Evolutionary conservation across 1,139 yeast genomes (phyloP), one percentile per base, ranked within the genome.

Genomic region (Meyerozyma guilliermondii): DNA sequence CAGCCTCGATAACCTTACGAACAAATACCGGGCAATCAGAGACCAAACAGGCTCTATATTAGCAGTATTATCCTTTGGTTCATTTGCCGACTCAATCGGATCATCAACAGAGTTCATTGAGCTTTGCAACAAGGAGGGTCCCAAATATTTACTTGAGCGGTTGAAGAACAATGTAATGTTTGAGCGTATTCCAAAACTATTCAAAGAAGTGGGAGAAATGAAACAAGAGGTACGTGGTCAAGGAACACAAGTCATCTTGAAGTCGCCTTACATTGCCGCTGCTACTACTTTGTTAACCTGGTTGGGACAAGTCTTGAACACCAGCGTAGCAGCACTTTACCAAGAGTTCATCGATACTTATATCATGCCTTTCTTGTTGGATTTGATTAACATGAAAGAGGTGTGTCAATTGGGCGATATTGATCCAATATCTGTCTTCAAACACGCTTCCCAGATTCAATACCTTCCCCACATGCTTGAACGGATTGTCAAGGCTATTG

Each of bases 21-120:
- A 86, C 56, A 83, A 84, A n/a, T 85, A 87, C 54, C 86, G 83
- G 46, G 80, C 80, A 11, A 89, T 89, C 3, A 74, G 97, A 30
- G 80, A 77, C 23, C 84, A 83, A 43, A 71, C 87, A 45, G 95
- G 94, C 0, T 70, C 80, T 4, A 66, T 85, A 23, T 60, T 89
- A 45, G 77, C 83, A 4, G 76, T 76, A 4, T 55, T 84, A 17
- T 71, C 84, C 7, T 71, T 75, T 47, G 68, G 76, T 14, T 74
- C 78, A 47, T 76, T 79, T 41, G 67, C 71, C 29, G 82, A 79
- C 34, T 72, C 83, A 0, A 64, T 66, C 43, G 57, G 66, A 1
- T 68, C 66, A 42, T 72, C 76, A 10, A 63, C 63, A 2, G 65
- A 62, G 3, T 76, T 83, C 47, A 50, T 81, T 20, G 51, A 54